Evolutionary conservation across 495 filamentous ascomycete genomes (phyloP), one percentile per base, ranked within the genome.

Genomic region (Staphylotrichum longicolle): DNA sequence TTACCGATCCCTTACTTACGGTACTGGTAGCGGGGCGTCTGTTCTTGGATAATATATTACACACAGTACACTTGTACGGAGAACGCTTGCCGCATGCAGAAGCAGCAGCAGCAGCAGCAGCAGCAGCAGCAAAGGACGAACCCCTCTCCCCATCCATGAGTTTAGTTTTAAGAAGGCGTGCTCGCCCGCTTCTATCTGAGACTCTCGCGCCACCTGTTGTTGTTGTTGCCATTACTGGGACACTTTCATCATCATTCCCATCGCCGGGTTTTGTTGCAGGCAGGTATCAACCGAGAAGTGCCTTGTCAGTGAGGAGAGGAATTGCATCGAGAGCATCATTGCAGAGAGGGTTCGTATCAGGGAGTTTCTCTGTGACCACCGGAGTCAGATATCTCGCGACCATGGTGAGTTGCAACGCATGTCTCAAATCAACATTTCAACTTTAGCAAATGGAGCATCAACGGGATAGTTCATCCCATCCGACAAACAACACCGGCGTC

Each of bases 371-470:
- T 27, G 20, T 35, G 3, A n/a, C 44, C 30, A 3, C n/a, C 35
- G 5, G 35, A 57, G n/a, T 48, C 32, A 37, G 53, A 10, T 12
- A 57, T n/a, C n/a, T 63, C 27, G 40, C 54, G 14, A 58, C 32
- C 37, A 51, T 56, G 34, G 39, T 35, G 9, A n/a, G 34, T 37
- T 15, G 27, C 35, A 37, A 9, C 14, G 20, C 20, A 27, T 27
- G 20, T 27, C 20, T 27, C 20, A 27, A 27, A 27, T 27, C 20
- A 27, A 27, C 20, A 27, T 27, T 27, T 27, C 20, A 27, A 27
- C 20, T 27, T 27, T 0, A 27, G 20, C 20, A 27, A 27, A 27
- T 27, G 20, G 20, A 27, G 20, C 20, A 27, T 27, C 20, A 27
- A 27, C 20, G 20, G 20, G 20, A 27, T 27, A 27, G 20, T 27